Percentiles rank a stretch among this genome's conserved stretches.
Evolutionary conservation across 768 basidiomycete genomes (phyloP).

Genomic region (Leucosporidium scottii): DNA sequence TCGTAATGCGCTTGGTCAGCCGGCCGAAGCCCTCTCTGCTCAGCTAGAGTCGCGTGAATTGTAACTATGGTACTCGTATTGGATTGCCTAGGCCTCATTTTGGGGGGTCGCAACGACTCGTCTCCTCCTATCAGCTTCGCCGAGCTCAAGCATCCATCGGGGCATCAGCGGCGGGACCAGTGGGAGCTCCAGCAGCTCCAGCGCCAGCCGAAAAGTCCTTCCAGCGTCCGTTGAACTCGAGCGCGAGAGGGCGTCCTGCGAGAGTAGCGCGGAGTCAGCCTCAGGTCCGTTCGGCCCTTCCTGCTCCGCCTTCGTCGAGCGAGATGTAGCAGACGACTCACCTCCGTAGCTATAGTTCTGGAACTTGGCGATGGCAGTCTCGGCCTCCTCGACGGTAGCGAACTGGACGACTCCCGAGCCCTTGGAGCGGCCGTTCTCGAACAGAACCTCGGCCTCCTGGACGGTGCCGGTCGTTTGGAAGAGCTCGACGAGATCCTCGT

Average conservation of each 20-base stretch:
- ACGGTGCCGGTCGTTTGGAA: constrained; percentile 97
- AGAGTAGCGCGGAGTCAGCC: too few species aligned
- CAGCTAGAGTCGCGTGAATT: too few species aligned
- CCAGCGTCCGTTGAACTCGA: constrained; percentile 24
- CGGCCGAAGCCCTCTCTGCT: too few species aligned
- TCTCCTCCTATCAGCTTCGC: too few species aligned
- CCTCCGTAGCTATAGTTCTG: constrained; percentile 30
- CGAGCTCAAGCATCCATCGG: too few species aligned
- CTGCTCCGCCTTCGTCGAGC: neutral
- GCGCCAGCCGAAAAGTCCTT: neutral
- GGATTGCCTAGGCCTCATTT: too few species aligned
- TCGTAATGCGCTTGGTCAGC: too few species aligned
- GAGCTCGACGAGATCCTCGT: constrained; percentile 94
- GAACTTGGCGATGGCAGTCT: constrained; percentile 50
- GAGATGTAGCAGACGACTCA: neutral
- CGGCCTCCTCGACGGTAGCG: constrained; percentile 73
- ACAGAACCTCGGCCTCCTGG: constrained; percentile 87
- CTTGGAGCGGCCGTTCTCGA: constrained; percentile 84
- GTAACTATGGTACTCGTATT: too few species aligned
- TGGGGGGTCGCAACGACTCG: too few species aligned
- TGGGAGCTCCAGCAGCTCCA: neutral
- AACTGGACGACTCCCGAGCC: constrained; percentile 96
- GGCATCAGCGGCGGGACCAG: too few species aligned
- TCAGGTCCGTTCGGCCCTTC: neutral
- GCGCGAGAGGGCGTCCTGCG: constrained; percentile 13